A percentile compares a stretch with the other conserved stretches of the same genome.
Conservation (phyloP, 371 early-diverging fungal genomes). For the Apophysomyces sp. region DNA sequence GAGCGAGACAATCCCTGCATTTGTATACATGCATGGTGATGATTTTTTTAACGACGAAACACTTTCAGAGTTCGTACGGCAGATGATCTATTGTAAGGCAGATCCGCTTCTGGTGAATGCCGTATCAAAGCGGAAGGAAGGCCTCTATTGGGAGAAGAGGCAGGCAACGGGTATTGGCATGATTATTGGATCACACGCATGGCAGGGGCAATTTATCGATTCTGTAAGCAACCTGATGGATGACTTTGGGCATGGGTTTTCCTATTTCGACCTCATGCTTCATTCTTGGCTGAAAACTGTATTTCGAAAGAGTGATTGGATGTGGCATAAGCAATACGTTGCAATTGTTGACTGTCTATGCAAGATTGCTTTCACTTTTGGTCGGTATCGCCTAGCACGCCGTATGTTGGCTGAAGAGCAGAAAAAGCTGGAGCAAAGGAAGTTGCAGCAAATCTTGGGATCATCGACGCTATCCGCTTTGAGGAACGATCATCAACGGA, state of each 20-base stretch:
- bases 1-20: conserved; percentile 41
- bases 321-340: conserved; percentile 35
- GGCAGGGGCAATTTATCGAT: conserved; percentile 44
- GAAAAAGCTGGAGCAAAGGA: conserved; percentile 13
- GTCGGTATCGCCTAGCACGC: conserved; percentile 20
- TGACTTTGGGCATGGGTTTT: conserved; percentile 37
- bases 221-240: conserved; percentile 26
- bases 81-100: conserved; percentile 40
- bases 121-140: background rate
- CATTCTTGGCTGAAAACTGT: conserved; percentile 47
- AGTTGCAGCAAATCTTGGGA: conserved; percentile 23
- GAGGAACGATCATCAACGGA: conserved; percentile 19
- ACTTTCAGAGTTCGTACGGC: conserved; percentile 28
- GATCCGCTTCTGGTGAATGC: conserved; percentile 44
- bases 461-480: conserved; percentile 18
- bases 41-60: conserved; percentile 48
- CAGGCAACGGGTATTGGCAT: conserved; percentile 21
- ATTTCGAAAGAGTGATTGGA: conserved; percentile 38
- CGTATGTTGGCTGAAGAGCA: conserved; percentile 32
- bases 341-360: conserved; percentile 33
- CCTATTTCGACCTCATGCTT: conserved; percentile 43
- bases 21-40: conserved; percentile 53
- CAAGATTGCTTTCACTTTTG: conserved; percentile 25
- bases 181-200: conserved; percentile 32
- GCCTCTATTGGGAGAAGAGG: background rate